phyloP scores from a whole-genome alignment of 2,329 filamentous ascomycete genomes.

The Aureobasidium sp. region DNA sequence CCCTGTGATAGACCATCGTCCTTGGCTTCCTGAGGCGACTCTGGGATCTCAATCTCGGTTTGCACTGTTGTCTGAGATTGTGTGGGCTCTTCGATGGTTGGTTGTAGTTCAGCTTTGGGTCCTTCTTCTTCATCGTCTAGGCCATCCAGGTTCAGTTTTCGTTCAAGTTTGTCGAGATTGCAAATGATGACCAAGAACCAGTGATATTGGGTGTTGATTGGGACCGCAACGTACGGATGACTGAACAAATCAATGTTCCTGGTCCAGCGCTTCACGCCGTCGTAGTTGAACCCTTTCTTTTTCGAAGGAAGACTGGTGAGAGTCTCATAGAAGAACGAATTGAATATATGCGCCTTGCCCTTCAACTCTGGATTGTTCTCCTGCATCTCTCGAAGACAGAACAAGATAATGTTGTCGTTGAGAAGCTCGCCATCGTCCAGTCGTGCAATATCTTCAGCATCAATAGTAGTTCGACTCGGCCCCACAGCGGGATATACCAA shows the following conservation, averaged over 20 bases:
- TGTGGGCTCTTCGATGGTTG: background rate
- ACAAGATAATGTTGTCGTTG: conserved; percentile 87
- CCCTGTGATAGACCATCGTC: background rate
- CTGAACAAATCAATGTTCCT: conserved; percentile 73
- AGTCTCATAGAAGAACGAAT: conserved; percentile 81
- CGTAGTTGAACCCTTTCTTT: conserved; percentile 63
- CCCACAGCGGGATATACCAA: conserved; percentile 54
- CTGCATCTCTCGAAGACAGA: conserved; percentile 58
- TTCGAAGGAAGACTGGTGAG: conserved; percentile 53
- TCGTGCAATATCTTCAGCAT: conserved; percentile 63
- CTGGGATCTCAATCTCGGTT: conserved; percentile 1
- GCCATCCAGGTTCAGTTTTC: background rate
- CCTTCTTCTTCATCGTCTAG: background rate
- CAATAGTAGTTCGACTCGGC: conserved; percentile 55
- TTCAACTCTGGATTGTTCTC: conserved; percentile 30
- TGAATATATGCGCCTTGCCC: conserved; percentile 73
- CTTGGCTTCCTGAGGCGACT: background rate
- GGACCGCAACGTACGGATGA: conserved; percentile 84
- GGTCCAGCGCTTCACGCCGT: conserved; percentile 81
- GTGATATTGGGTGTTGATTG: conserved; percentile 75
- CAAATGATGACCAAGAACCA: conserved; percentile 97
- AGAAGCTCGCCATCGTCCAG: conserved; percentile 79
- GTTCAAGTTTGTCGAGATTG: conserved; percentile 55
- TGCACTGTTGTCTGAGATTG: background rate
- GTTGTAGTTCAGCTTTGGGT: background rate